phyloP scores from a whole-genome alignment of 2,329 filamentous ascomycete species.

The Didymellaceae sp. region DNA sequence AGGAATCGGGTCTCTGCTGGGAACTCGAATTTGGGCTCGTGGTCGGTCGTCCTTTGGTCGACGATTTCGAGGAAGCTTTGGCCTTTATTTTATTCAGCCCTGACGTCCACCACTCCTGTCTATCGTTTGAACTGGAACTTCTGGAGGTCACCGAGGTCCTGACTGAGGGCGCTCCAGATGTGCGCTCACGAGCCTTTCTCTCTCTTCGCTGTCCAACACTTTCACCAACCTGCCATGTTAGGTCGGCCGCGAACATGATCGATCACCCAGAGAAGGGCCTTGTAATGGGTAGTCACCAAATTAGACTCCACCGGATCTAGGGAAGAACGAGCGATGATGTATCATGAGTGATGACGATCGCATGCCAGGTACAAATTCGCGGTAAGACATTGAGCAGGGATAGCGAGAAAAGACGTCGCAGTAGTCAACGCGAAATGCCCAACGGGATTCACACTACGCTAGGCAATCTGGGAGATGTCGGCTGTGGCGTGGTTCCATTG shows the following conservation, averaged over 20 bases:
- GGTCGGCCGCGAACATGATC: slow-evolving; percentile 49
- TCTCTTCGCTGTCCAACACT: slow-evolving; percentile 48
- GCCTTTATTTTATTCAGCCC: slow-evolving; percentile 43
- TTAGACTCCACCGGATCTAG: slow-evolving; percentile 23
- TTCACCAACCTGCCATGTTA: slow-evolving; percentile 47
- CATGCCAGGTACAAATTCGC: slow-evolving; percentile 26
- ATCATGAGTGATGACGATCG: slow-evolving; percentile 21
- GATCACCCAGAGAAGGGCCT: slow-evolving; percentile 8
- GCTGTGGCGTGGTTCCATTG: slow-evolving; percentile 39
- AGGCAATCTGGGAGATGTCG: slow-evolving; percentile 8
- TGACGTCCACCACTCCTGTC: slow-evolving; percentile 43
- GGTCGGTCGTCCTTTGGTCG: slow-evolving; percentile 7
- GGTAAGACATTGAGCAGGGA: slow-evolving; percentile 32
- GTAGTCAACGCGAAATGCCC: slow-evolving; percentile 30
- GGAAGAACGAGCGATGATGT: slow-evolving; percentile 24
- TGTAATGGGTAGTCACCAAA: slow-evolving; percentile 22
- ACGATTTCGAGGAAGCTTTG: slow-evolving; percentile 10
- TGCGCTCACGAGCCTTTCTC: slow-evolving; percentile 40
- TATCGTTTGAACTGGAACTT: slow-evolving; percentile 34
- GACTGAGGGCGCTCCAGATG: slow-evolving; percentile 32
- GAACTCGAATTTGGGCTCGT: slow-evolving; percentile 9
- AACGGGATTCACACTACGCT: slow-evolving; percentile 26
- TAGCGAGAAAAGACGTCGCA: slow-evolving; percentile 26
- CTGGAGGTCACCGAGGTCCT: slow-evolving; percentile 36
- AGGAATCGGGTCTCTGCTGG: not conserved